A percentile compares a stretch with the other conserved stretches of the same genome.
These are phyloP conservation scores for Podaxis sp. DNA, from an alignment of 768 basidiomycete species.

Conservation along the genomic window DNA sequence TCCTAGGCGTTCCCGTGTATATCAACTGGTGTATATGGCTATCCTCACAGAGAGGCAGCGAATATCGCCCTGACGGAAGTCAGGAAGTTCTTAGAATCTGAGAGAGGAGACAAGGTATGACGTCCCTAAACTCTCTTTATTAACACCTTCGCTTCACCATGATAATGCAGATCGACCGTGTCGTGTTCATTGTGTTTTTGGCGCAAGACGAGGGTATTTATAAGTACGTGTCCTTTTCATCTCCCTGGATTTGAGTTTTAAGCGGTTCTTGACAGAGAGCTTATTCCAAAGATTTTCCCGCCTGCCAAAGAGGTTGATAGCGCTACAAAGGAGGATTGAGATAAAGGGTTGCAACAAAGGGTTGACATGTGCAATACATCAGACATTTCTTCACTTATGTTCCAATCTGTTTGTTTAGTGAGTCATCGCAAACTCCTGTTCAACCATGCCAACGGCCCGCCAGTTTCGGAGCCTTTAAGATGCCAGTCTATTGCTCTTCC, in stretches of 20 bases:
- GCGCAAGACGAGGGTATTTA: constrained; percentile 61
- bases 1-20: constrained; percentile 74
- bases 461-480: background rate
- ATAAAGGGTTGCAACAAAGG: background rate
- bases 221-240: constrained; percentile 41
- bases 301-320: constrained; percentile 15
- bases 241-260: background rate
- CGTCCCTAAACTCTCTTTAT: constrained; percentile 10
- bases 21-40: constrained; percentile 76
- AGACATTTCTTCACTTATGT: background rate
- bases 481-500: background rate
- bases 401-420: background rate
- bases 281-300: constrained; percentile 68
- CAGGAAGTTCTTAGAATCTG: constrained; percentile 53
- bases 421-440: background rate
- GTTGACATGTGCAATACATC: background rate
- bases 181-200: constrained; percentile 74
- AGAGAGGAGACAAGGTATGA: constrained; percentile 42
- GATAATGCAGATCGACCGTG: constrained; percentile 52
- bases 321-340: background rate
- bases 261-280: constrained; percentile 21
- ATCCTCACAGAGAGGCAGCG: constrained; percentile 72
- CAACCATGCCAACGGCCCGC: background rate
- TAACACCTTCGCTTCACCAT: background rate
- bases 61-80: constrained; percentile 60